Evolutionary conservation across 805 yeast species (phyloP).

Genomic region (Maudiozyma saulgeensis): DNA sequence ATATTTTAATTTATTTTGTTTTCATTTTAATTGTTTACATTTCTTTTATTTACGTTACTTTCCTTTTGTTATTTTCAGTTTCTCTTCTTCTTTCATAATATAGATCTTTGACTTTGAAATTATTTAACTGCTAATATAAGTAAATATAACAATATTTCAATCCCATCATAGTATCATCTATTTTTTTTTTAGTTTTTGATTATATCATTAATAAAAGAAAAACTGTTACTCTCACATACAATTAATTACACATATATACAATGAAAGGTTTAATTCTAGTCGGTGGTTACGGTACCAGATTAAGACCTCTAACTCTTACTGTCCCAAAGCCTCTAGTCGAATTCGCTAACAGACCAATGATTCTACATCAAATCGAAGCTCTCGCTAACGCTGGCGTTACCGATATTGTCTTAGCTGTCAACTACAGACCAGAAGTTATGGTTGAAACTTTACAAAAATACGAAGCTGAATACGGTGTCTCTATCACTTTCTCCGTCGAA

Average conservation of each 20-base stretch:
- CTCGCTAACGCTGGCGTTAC: conserved; percentile 97
- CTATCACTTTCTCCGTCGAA: conserved; percentile 94
- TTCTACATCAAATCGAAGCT: conserved; percentile 96
- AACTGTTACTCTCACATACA: neutral
- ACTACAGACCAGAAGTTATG: conserved; percentile 99
- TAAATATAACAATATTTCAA: neutral
- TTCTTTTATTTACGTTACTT: neutral
- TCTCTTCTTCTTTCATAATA: neutral
- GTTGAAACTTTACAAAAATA: conserved; percentile 88
- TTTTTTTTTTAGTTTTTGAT: conserved; percentile 11
- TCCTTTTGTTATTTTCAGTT: neutral
- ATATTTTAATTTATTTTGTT: neutral
- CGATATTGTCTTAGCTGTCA: conserved; percentile 95
- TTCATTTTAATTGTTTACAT: neutral
- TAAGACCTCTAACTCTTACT: conserved; percentile 94
- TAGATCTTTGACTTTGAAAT: neutral
- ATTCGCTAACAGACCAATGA: conserved; percentile 99
- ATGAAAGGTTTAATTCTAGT: conserved; percentile 97
- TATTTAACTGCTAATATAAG: neutral
- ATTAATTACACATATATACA: conserved; percentile 8
- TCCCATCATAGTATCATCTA: conserved; percentile 4
- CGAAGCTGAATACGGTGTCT: conserved; percentile 89
- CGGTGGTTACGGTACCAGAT: conserved; percentile 99
- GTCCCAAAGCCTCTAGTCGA: conserved; percentile 95
- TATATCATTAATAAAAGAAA: neutral